Evolutionary conservation across 116 monocot species (phyloP).

Genomic region (Iris pallida): DNA sequence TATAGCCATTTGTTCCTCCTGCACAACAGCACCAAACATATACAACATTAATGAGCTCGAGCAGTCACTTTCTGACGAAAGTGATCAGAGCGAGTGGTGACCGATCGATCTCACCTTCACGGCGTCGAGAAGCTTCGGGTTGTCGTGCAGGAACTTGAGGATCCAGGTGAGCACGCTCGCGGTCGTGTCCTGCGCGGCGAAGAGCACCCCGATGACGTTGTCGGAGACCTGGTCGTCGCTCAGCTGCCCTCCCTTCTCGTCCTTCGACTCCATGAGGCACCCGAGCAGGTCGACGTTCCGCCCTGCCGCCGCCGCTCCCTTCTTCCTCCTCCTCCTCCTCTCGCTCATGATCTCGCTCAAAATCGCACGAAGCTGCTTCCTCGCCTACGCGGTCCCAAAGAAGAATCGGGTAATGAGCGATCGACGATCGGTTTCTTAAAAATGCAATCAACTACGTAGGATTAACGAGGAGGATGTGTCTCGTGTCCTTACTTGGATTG

Average conservation of each 20-base stretch:
- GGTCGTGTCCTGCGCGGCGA: slow-evolving; percentile 88
- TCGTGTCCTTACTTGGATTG: slow-evolving; percentile 39
- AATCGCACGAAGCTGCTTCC: slow-evolving; percentile 37
- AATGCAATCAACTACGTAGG: neutral
- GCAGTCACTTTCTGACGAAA: no score
- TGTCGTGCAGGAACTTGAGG: slow-evolving; percentile 72
- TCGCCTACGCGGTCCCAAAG: no score
- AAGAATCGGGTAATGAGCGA: no score
- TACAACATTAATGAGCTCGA: no score
- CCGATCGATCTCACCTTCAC: slow-evolving; percentile 68
- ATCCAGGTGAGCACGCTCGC: slow-evolving; percentile 86
- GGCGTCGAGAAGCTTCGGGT: slow-evolving; percentile 53
- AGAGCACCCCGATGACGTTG: slow-evolving; percentile 79
- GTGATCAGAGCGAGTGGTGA: no score
- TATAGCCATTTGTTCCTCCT: slow-evolving; percentile 66
- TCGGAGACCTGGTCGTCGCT: slow-evolving; percentile 73
- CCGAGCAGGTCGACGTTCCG: slow-evolving; percentile 46
- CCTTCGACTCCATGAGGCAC: slow-evolving; percentile 39
- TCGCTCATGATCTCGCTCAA: slow-evolving; percentile 55
- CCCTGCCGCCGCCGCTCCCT: slow-evolving; percentile 13
- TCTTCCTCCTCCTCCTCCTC: slow-evolving; percentile 42
- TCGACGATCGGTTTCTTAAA: no score
- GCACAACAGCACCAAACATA: no score
- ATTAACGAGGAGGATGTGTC: no score
- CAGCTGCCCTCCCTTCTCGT: slow-evolving; percentile 24